Percentiles rank a stretch among this genome's conserved stretches.
phyloP scores from a whole-genome alignment of 164 flowering plant genomes.

The Kingdonia uniflora region DNA sequence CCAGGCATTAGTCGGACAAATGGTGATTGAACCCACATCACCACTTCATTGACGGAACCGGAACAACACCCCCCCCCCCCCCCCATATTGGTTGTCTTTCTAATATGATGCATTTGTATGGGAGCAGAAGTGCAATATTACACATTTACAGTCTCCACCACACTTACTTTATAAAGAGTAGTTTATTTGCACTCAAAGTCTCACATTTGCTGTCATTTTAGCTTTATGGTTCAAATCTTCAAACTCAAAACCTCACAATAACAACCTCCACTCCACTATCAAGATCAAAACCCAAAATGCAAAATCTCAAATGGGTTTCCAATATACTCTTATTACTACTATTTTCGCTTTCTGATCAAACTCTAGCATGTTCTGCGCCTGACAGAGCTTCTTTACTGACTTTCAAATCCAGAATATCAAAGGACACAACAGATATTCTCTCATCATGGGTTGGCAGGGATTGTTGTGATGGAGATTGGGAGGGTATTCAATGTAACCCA shows the following conservation, averaged over 20 bases:
- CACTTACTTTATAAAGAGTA: constrained; percentile 30
- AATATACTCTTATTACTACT: constrained; percentile 29
- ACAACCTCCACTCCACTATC: constrained; percentile 3
- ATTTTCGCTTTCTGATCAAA: constrained; percentile 11
- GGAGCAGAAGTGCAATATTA: neutral
- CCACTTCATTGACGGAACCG: neutral
- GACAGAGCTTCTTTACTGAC: constrained; percentile 67
- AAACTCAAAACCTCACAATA: neutral
- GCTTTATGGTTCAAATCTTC: constrained; percentile 15
- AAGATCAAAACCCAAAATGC: constrained; percentile 43
- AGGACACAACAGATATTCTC: constrained; percentile 63
- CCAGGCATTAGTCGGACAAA: no score
- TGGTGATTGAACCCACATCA: neutral
- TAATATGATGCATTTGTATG: no score
- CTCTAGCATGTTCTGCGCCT: constrained; percentile 36
- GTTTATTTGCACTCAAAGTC: constrained; percentile 47
- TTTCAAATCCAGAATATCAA: constrained; percentile 52
- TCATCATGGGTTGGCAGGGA: constrained; percentile 70
- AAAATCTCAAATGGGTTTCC: constrained; percentile 28
- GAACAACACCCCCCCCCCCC: neutral
- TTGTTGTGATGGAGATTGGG: constrained; percentile 94
- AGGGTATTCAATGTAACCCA: constrained; percentile 64
- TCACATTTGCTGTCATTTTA: constrained; percentile 6
- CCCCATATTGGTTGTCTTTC: no score
- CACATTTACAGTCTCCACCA: neutral